Evolutionary conservation across 1,284 basidiomycete genomes (phyloP), one percentile per base, ranked within the genome.

Genomic region (Ceratobasidium sp.): DNA sequence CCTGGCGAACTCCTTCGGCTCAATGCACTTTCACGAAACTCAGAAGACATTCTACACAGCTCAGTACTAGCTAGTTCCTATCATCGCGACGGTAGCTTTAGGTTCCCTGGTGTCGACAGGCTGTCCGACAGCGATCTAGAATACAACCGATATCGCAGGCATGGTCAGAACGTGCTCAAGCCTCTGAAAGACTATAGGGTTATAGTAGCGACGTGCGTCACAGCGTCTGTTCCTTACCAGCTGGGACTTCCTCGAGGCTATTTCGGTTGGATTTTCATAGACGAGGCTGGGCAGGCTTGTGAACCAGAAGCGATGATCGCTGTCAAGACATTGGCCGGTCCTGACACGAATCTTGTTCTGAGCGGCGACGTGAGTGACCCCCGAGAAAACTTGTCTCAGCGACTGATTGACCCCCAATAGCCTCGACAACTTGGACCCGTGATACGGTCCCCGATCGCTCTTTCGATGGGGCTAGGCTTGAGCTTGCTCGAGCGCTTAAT

Each of bases 281-380:
- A 89, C 74, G 87, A 89, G 72, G 87, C 87, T 3, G 87, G 85
- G 0, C 87, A 89, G 72, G 86, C 85, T 0, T 85, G 84, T 0
- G 87, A 89, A 73, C 85, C 87, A 0, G 85, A 88, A 73, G 79
- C 78, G 0, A 83, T 87, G 78, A 81, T 87, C 10, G 43, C 82
- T 0, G 84, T 88, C 73, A 84, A 83, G 75, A 83, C 81, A 3
- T 80, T 87, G 77, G 82, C 84, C 0, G 82, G 83, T 5, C 35
- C 58, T 43, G 45, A 64, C 0, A 88, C 87, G 0, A 86, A 86
- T 69, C 75, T 88, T 31, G 75, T 88, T 34, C 78, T 88, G 0
- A 83, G 84, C 2, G 87, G 87, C 0, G 87, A 89, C 73, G 67
- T 68, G 54, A 57, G 67, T 57, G 31, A n/a, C 25, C n/a, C 12